These are phyloP conservation scores for Panicum hallii DNA, from an alignment of 202 grass and related monocot species.

Conservation along the genomic window DNA sequence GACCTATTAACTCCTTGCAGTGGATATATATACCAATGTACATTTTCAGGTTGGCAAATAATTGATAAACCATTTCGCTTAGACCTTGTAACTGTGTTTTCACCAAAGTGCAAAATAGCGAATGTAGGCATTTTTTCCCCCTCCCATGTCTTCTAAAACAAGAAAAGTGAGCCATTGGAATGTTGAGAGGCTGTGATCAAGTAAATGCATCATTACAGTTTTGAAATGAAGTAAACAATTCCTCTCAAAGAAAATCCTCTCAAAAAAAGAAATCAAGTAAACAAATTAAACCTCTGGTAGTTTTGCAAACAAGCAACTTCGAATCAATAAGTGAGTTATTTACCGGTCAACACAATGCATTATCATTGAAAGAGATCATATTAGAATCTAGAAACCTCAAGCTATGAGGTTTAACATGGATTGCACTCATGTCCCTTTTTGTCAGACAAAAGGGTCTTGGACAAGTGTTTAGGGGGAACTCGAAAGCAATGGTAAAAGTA, in stretches of 20 bases:
- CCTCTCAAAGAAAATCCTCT: too few relatives aligned
- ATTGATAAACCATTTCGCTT: neutral
- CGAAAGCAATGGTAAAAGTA: neutral
- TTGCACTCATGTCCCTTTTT: neutral
- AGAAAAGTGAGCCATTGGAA: neutral
- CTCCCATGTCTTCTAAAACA: neutral
- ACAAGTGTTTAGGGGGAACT: slow-evolving; percentile 20
- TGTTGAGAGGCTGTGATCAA: neutral
- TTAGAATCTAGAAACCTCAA: neutral
- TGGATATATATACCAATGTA: neutral
- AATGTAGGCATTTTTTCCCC: neutral
- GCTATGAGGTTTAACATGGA: neutral
- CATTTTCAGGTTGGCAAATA: neutral
- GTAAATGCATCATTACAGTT: neutral
- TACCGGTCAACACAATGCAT: neutral
- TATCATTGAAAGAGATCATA: neutral
- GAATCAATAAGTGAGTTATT: neutral
- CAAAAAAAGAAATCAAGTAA: too few relatives aligned
- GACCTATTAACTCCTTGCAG: neutral
- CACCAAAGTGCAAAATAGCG: neutral
- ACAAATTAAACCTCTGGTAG: neutral
- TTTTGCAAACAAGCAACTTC: neutral
- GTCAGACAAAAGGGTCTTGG: neutral
- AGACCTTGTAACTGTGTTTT: neutral
- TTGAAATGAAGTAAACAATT: neutral